Evolutionary conservation across 1,284 basidiomycete genomes (phyloP), one percentile per base, ranked within the genome.

Genomic region (Cutaneotrichosporon daszewskae): DNA sequence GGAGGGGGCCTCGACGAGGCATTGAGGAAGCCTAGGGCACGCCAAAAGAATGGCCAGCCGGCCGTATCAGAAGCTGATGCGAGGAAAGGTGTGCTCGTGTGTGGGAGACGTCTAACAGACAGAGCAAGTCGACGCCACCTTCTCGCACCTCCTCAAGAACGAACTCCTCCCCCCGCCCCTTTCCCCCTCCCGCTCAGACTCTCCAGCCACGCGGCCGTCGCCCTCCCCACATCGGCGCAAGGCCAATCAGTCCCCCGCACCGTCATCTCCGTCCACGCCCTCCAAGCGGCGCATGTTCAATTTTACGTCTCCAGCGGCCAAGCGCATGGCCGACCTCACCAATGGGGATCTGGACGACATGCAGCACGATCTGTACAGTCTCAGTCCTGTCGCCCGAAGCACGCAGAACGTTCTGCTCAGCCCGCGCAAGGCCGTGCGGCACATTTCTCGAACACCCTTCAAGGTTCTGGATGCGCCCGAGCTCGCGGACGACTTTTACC

Each of bases 381-480:
- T 89, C 69, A 88, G 84, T 47, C 94, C 94, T 7, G 87, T 97
- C 6, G 84, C 88, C 9, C 80, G 83, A 22, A 83, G 86, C 57
- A 87, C 82, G 54, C 82, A 88, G 40, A 77, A 79, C 34, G 75
- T 96, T n/a, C 79, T 98, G 33, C 80, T 91, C 50, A 85, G 83
- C 42, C 90, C 92, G 0, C 78, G 86, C 24, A 82, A 87, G 44
- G 77, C 84, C 40, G 77, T 88, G 3, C 79, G 94, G 25, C 83
- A 78, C 49, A 83, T 97, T 1, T 87, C 85, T 72, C 92, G 94
- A 66, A 95, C 94, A 0, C 95, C 95, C 0, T 98, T 94, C 75
- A 85, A 96, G 54, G 94, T 98, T 0, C 79, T 98, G 18, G 94
- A 98, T 64, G 95, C 95, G 1, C 95, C 94, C 0, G 92, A 97